phyloP scores from a whole-genome alignment of 179 eudicot genomes.

The Carnegiea gigantea region DNA sequence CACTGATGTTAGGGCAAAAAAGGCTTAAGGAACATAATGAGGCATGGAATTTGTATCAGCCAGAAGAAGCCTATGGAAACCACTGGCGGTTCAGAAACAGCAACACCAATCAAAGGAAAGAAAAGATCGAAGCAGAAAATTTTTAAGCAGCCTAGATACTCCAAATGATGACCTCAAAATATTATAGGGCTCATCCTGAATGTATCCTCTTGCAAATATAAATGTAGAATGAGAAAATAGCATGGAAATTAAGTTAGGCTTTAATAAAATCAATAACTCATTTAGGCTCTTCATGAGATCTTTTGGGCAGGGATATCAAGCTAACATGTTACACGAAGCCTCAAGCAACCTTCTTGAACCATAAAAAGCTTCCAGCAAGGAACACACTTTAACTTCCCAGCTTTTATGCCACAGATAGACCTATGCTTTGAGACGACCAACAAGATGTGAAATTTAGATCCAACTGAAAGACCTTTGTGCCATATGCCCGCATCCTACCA shows the following conservation, averaged over 20 bases:
- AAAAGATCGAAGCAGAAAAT: neutral
- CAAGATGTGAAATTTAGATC: neutral
- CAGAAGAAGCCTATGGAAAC: neutral
- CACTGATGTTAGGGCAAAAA: neutral
- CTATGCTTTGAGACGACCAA: neutral
- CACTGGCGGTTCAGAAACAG: neutral
- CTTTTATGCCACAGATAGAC: neutral
- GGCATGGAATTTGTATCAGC: neutral
- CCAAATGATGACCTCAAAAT: neutral
- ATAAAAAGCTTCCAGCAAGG: neutral
- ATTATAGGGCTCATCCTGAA: neutral
- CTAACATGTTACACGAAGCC: neutral
- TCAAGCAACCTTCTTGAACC: neutral
- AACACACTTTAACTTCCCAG: neutral
- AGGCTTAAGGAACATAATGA: neutral
- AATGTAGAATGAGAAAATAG: neutral
- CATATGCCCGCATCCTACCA: neutral
- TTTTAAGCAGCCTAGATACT: neutral
- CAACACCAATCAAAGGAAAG: neutral
- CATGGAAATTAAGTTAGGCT: neutral
- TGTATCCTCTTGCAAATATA: neutral
- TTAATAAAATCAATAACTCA: neutral
- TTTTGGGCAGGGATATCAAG: neutral
- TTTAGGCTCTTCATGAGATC: neutral
- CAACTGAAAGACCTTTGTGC: neutral